Evolutionary conservation across 2,329 filamentous ascomycete genomes (phyloP), one percentile per base, ranked within the genome.

Genomic region (Fusarium bulbicola): DNA sequence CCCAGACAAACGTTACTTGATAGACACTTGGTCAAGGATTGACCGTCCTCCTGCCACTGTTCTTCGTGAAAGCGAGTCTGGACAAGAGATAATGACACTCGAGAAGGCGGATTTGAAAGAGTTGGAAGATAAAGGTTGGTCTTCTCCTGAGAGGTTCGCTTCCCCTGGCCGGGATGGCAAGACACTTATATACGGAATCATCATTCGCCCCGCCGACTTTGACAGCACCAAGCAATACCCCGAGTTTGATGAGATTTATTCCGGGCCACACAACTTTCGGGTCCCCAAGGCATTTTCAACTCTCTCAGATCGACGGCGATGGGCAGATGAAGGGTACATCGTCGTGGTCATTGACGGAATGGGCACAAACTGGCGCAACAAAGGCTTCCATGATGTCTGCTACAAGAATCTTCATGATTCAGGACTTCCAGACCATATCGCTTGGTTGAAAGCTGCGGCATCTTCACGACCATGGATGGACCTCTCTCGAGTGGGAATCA

Each of bases 361-460:
- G 79, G 79, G 79, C 12, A 81, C 79, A 4, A 78, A 77, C 56
- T 79, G 75, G 74, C 77, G 79, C 24, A 63, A 59, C 13, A 81
- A 80, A 63, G 42, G 42, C 18, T 81, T 81, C 37, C 79, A 81
- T 45, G 73, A 80, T 28, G 68, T 78, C 6, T 78, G 76, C 52
- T 77, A 76, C 52, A 80, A 81, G 70, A 76, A 79, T 18, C 61
- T 80, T 13, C 59, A 72, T 7, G 79, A 81, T 50, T 66, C 74
- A 0, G 79, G 79, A 0, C 76, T 81, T 34, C 72, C 74, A 16
- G 79, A 81, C 12, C 79, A 79, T 36, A 78, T 80, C 8, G 63
- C 72, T 9, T 81, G 79, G 79, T 66, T 79, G 13, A 65, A 73
- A 10, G 70, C 77, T n/a, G 79, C 77, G 1, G 77, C 78, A 10